phyloP scores from a whole-genome alignment of 1,284 basidiomycete species.

The Leccinum fuscescens region DNA sequence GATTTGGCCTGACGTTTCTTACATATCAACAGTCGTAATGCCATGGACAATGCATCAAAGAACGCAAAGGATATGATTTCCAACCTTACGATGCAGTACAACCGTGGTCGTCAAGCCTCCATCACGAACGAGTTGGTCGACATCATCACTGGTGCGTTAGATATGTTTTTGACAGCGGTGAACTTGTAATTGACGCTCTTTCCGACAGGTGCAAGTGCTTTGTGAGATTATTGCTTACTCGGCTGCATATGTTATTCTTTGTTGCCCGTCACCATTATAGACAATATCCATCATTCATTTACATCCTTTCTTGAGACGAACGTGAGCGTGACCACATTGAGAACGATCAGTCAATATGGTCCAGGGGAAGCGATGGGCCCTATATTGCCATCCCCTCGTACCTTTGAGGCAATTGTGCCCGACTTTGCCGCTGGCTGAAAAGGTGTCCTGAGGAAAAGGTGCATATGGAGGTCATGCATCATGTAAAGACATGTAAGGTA shows the following conservation, averaged over 20 bases:
- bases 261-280: slow-evolving; percentile 20
- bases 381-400: not conserved
- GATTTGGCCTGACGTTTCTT: slow-evolving; percentile 15
- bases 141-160: slow-evolving; percentile 79
- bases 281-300: slow-evolving; percentile 24
- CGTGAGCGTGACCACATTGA: slow-evolving; percentile 1
- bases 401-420: not conserved
- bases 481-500: slow-evolving; percentile 30
- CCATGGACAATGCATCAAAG: slow-evolving; percentile 99
- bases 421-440: not conserved
- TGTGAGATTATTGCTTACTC: slow-evolving; percentile 31
- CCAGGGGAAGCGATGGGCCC: not conserved
- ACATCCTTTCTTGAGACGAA: not conserved
- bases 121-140: slow-evolving; percentile 96
- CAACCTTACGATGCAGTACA: slow-evolving; percentile 90
- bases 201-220: slow-evolving; percentile 42
- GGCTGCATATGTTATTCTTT: slow-evolving; percentile 12
- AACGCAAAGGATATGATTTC: slow-evolving; percentile 94
- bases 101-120: slow-evolving; percentile 98
- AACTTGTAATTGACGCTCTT: not conserved
- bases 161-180: not conserved
- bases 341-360: not conserved
- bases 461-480: slow-evolving; percentile 25
- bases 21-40: slow-evolving; percentile 69
- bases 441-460: slow-evolving; percentile 5